Evolutionary conservation across 2,329 filamentous ascomycete species (phyloP).

Genomic region (Cucurbitaria berberidis): DNA sequence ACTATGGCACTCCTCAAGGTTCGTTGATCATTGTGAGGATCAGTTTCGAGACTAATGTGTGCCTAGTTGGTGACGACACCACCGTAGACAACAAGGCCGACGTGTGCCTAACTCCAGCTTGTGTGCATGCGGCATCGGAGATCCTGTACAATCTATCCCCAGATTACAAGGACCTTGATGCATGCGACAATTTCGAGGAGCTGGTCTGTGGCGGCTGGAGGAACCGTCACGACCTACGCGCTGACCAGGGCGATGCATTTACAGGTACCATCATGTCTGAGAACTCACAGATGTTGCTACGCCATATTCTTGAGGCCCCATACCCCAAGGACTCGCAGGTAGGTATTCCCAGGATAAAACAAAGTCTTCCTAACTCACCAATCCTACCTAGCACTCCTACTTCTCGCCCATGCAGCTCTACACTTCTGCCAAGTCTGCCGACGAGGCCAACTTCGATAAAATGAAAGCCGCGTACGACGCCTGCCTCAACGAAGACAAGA

Average conservation of each 20-base stretch:
- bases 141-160: constrained; percentile 68
- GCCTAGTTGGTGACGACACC: constrained; percentile 5
- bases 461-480: constrained; percentile 69
- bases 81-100: constrained; percentile 15
- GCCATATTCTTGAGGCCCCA: constrained; percentile 67
- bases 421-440: constrained; percentile 51
- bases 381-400: constrained; percentile 53
- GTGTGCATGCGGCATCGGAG: constrained; percentile 67
- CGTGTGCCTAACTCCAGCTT: constrained; percentile 63
- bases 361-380: background rate
- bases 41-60: background rate
- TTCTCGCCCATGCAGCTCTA: constrained; percentile 52
- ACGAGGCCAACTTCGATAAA: constrained; percentile 70
- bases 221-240: constrained; percentile 67
- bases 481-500: constrained; percentile 67
- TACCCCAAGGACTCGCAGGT: constrained; percentile 51
- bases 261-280: constrained; percentile 68
- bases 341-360: background rate
- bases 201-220: constrained; percentile 72
- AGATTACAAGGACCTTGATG: constrained; percentile 67
- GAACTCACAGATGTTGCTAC: constrained; percentile 63
- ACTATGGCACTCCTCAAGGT: constrained; percentile 27
- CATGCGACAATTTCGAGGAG: constrained; percentile 72
- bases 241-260: constrained; percentile 67
- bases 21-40: background rate